Base-by-base conservation (phyloP, 169 alveolate species). In the Sarcocystis neurona region DNA sequence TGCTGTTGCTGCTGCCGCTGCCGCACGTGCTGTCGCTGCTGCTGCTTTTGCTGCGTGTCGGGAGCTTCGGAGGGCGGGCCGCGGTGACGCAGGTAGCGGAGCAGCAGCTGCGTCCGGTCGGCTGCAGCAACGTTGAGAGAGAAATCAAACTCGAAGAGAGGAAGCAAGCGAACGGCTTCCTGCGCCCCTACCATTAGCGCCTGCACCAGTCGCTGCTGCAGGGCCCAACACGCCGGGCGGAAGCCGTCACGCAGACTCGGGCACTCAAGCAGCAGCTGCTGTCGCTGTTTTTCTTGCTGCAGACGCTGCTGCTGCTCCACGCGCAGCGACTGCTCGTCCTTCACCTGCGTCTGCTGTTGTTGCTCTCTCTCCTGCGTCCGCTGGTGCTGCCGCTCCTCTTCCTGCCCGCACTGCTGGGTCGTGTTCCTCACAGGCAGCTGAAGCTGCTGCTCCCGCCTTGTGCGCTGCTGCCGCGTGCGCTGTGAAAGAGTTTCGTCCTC, bases 161-260 rank as follows among this genome's bases (percentile, higher is more conserved):
- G 0, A 0, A 77, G 30, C 2, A 47, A 8, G 4, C 70, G 58
- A 0, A 68, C 47, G 27, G 44, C 85, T 37, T 77, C 85, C 27
- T 77, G 85, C 6, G 30, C 27, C n/a, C 32, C 34, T 46, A 77
- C 47, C 66, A 77, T 41, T 18, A 77, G 47, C n/a, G 70, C 85
- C 85, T 77, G 85, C 66, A 77, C 43, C 70, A 77, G 85, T 30
- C 85, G 85, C 48, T 77, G 85, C 68, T 46, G 85, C 85, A 77
- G 85, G 70, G 47, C 30, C 85, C 44, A 10, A 44, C 85, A 46
- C 12, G 32, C 23, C 12, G 85, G 85, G 6, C 18, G 12, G n/a
- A 77, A 77, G 85, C 85, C 85, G 0, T 32, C 27, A 6, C 27
- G 27, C 37, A 77, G 44, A 0, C 70, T 46, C 6, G 85, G 85